Conservation (phyloP, 371 early-diverging fungal genomes). For the Zancudomyces culisetae region DNA sequence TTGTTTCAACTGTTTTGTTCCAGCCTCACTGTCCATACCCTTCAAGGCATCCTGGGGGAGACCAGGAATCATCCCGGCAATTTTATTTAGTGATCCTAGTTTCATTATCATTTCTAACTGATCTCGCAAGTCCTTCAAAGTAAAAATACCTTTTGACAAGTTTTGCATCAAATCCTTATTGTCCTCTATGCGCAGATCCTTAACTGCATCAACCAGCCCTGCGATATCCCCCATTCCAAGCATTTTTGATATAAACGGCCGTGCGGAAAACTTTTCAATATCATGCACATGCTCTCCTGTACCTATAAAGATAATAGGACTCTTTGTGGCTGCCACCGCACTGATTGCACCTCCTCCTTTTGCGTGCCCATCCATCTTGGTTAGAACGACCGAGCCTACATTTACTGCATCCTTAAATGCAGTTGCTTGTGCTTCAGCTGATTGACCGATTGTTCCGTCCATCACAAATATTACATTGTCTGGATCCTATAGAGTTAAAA, state of each 20-base stretch:
- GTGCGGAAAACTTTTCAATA: slow-evolving; percentile 87
- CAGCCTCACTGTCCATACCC: slow-evolving; percentile 48
- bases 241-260: slow-evolving; percentile 89
- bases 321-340: slow-evolving; percentile 95
- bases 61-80: slow-evolving; percentile 97
- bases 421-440: slow-evolving; percentile 90
- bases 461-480: slow-evolving; percentile 95
- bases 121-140: slow-evolving; percentile 95
- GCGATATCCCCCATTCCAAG: slow-evolving; percentile 93
- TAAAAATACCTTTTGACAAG: slow-evolving; percentile 74
- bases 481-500: slow-evolving; percentile 35
- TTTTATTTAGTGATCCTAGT: slow-evolving; percentile 88
- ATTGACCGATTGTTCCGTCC: slow-evolving; percentile 99
- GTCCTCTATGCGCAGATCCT: slow-evolving; percentile 74
- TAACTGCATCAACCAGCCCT: slow-evolving; percentile 85
- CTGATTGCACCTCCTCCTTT: slow-evolving; percentile 99
- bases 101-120: slow-evolving; percentile 87
- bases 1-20: slow-evolving; percentile 55
- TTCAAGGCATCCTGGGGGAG: slow-evolving; percentile 71
- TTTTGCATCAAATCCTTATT: slow-evolving; percentile 86
- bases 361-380: slow-evolving; percentile 99
- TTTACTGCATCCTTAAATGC: slow-evolving; percentile 95
- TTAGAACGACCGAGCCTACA: slow-evolving; percentile 95
- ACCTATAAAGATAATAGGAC: slow-evolving; percentile 97
- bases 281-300: slow-evolving; percentile 98